phyloP scores from a whole-genome alignment of 2,329 filamentous ascomycete species.

The Acrodontium crateriforme region DNA sequence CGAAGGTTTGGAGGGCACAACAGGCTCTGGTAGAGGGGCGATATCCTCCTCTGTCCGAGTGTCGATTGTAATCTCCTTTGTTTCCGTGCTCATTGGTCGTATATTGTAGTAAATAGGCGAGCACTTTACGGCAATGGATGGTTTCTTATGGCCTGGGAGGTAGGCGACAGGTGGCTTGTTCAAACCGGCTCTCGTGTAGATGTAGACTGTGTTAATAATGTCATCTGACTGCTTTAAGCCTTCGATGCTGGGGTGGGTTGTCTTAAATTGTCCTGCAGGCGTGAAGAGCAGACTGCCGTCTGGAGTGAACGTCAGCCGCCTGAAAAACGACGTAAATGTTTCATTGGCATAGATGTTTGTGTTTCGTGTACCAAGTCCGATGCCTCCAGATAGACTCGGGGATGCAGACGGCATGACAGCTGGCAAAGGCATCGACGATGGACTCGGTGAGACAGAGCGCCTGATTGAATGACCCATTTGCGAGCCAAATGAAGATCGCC shows the following conservation, averaged over 20 bases:
- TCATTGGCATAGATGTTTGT: conserved; percentile 91
- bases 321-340: conserved; percentile 92
- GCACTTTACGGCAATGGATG: conserved; percentile 87
- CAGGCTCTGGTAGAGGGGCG: conserved; percentile 67
- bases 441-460: conserved; percentile 82
- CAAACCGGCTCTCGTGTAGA: conserved; percentile 89
- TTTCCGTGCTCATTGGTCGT: conserved; percentile 50
- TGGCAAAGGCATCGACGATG: conserved; percentile 82
- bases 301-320: conserved; percentile 82
- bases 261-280: conserved; percentile 89
- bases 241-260: conserved; percentile 55
- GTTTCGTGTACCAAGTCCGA: conserved; percentile 55
- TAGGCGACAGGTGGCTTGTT: conserved; percentile 94
- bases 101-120: conserved; percentile 81
- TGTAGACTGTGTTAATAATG: conserved; percentile 92
- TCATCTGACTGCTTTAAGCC: conserved; percentile 64
- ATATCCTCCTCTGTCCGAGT: conserved; percentile 79
- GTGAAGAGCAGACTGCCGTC: conserved; percentile 91
- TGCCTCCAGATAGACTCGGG: conserved; percentile 56
- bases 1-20: conserved; percentile 42
- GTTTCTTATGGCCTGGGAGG: conserved; percentile 93
- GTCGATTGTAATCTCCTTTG: conserved; percentile 86
- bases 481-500: conserved; percentile 82
- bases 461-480: conserved; percentile 47
- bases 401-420: conserved; percentile 93